Percentiles rank a stretch among this genome's conserved stretches.
Conservation (phyloP, 2,329 filamentous ascomycete genomes). For the Verticillium alfalfae region DNA sequence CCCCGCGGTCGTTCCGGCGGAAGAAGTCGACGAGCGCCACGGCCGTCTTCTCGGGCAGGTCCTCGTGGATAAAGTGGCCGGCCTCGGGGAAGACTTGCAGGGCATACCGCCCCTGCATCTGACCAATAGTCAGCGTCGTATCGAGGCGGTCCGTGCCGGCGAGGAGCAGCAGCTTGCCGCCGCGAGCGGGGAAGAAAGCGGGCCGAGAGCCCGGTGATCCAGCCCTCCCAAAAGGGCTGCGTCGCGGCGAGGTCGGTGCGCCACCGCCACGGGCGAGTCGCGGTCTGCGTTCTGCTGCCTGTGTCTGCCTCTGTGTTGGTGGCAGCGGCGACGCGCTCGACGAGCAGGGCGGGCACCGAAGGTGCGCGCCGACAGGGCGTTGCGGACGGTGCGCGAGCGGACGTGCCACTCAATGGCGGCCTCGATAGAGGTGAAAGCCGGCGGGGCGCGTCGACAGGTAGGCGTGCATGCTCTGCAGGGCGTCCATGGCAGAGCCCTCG, state of each 20-base stretch:
- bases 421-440: constrained; percentile 73
- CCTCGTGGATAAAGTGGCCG: constrained; percentile 95
- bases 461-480: constrained; percentile 86
- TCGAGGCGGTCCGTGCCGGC: constrained; percentile 88
- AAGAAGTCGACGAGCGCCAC: constrained; percentile 85
- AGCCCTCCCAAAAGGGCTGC: constrained; percentile 88
- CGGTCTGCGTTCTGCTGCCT: constrained; percentile 18
- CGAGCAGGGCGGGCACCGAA: constrained; percentile 82
- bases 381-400: constrained; percentile 80
- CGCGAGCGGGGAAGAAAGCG: constrained; percentile 83
- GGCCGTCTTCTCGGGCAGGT: constrained; percentile 86
- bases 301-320: too few species aligned
- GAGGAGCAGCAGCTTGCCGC: constrained; percentile 78
- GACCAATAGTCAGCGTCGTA: constrained; percentile 88
- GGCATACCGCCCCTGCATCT: constrained; percentile 99
- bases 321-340: constrained; percentile 20
- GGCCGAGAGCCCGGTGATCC: constrained; percentile 82
- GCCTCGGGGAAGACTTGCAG: constrained; percentile 91
- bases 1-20: constrained; percentile 79
- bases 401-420: constrained; percentile 92
- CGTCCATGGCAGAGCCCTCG: constrained; percentile 92
- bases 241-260: constrained; percentile 78
- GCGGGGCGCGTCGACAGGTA: constrained; percentile 79
- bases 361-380: constrained; percentile 73
- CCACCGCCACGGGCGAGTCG: constrained; percentile 66